Conservation (phyloP, 2,329 filamentous ascomycete species). For the Bipolaris cookei region DNA sequence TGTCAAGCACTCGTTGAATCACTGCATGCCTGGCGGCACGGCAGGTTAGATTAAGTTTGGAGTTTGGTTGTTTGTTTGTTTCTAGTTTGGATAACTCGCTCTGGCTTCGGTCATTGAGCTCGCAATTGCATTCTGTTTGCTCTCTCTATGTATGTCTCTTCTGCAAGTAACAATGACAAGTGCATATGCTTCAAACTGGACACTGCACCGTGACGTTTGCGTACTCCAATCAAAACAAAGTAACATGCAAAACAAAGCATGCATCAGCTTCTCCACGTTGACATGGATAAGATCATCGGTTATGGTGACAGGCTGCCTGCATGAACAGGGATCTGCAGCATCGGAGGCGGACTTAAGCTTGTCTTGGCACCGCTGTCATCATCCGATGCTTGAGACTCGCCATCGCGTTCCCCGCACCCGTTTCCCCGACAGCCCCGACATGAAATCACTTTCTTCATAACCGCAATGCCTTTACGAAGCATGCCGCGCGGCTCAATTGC, state of each 20-base stretch:
- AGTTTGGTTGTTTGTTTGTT: not conserved
- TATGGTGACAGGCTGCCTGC: conserved; percentile 1
- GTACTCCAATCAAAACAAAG: not conserved
- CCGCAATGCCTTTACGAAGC: conserved; percentile 41
- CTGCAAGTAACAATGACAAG: conserved; percentile 1
- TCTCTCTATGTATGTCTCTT: not conserved
- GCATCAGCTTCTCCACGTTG: conserved; percentile 8
- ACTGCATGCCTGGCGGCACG: conserved; percentile 10
- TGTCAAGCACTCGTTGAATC: conserved; percentile 4
- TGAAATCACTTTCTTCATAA: conserved; percentile 23
- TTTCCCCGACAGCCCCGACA: conserved; percentile 14
- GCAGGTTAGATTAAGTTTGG: conserved; percentile 6
- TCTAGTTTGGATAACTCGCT: conserved; percentile 17
- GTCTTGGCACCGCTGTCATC: conserved; percentile 14
- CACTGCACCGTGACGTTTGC: not conserved
- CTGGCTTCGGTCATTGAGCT: conserved; percentile 23
- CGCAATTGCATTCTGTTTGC: conserved; percentile 20
- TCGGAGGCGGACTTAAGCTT: conserved; percentile 11
- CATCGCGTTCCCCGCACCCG: conserved; percentile 20
- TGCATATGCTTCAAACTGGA: not conserved
- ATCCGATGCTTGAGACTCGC: conserved; percentile 4
- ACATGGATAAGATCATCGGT: conserved; percentile 1
- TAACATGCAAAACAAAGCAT: conserved; percentile 2
- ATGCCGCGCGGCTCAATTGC: conserved; percentile 33
- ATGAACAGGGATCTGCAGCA: conserved; percentile 4